These are phyloP conservation scores for Trametes cubensis DNA, from an alignment of 768 basidiomycete genomes.

Conservation along the genomic window DNA sequence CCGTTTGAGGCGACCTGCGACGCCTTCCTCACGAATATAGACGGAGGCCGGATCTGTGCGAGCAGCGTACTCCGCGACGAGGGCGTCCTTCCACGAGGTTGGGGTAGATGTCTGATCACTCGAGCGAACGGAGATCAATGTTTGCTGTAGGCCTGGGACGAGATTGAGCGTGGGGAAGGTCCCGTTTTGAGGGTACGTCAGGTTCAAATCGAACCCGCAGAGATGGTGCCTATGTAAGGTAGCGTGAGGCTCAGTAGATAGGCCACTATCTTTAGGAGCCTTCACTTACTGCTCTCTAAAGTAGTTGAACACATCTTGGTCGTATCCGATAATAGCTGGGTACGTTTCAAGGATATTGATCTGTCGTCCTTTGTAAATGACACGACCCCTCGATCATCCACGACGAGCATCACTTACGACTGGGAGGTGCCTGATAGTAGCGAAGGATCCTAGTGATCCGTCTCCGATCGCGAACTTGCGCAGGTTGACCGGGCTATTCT, in stretches of 20 bases:
- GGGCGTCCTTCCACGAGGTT: constrained; percentile 12
- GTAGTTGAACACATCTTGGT: constrained; percentile 63
- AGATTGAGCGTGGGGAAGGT: constrained; percentile 44
- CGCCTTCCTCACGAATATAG: background rate
- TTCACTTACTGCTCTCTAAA: constrained; percentile 64
- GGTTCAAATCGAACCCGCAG: constrained; percentile 65
- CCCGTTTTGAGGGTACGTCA: constrained; percentile 67
- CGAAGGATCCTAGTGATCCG: constrained; percentile 47
- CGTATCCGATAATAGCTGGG: constrained; percentile 73
- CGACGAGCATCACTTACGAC: constrained; percentile 32
- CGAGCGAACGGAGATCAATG: background rate
- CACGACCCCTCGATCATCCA: no score
- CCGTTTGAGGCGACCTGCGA: constrained; percentile 17
- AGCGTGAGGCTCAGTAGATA: background rate
- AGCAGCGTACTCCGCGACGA: constrained; percentile 4
- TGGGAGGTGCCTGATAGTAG: constrained; percentile 22
- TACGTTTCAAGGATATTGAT: constrained; percentile 65
- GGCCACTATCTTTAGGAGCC: constrained; percentile 38
- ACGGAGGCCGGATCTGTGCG: background rate
- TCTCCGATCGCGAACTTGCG: constrained; percentile 73
- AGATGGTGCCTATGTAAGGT: constrained; percentile 51
- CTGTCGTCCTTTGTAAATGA: constrained; percentile 33
- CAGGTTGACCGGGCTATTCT: constrained; percentile 65
- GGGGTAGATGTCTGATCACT: background rate
- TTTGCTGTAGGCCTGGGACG: constrained; percentile 1